These are phyloP conservation scores for Zymoseptoria ardabiliae DNA, from an alignment of 2,329 filamentous ascomycete genomes.

Conservation along the genomic window DNA sequence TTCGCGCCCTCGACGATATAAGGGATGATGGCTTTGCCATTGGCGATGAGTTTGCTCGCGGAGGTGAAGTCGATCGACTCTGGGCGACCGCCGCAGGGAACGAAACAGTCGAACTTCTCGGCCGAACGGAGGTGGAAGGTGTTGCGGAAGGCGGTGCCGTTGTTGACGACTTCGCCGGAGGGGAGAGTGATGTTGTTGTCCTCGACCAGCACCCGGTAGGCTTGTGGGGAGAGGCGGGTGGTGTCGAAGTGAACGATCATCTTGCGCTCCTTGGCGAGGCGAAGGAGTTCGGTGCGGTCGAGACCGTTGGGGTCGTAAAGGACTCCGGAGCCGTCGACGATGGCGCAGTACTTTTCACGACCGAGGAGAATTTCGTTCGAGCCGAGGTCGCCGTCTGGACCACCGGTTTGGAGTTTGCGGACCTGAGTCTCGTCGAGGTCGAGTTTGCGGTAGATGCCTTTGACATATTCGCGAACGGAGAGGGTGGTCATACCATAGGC, in stretches of 20 bases:
- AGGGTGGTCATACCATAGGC: constrained; percentile 95
- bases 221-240: constrained; percentile 75
- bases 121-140: constrained; percentile 77
- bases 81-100: constrained; percentile 91
- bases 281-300: constrained; percentile 72
- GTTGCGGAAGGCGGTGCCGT: constrained; percentile 94
- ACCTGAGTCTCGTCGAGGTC: constrained; percentile 79
- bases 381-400: constrained; percentile 90
- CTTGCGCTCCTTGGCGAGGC: constrained; percentile 73
- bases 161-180: constrained; percentile 75
- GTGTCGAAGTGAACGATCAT: constrained; percentile 88
- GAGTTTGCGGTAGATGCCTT: constrained; percentile 94
- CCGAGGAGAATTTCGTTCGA: constrained; percentile 96
- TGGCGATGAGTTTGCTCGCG: constrained; percentile 78
- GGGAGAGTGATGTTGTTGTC: constrained; percentile 85
- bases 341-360: constrained; percentile 89
- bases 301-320: constrained; percentile 88
- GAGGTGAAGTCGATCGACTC: constrained; percentile 92
- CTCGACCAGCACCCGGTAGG: constrained; percentile 87
- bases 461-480: constrained; percentile 90
- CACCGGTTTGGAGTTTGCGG: constrained; percentile 93
- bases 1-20: constrained; percentile 98
- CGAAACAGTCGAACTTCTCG: constrained; percentile 74
- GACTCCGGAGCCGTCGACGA: constrained; percentile 95
- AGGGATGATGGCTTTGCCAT: constrained; percentile 79